Percentiles rank a stretch among this genome's conserved stretches.
These are phyloP conservation scores for Ogataea glucozyma DNA, from an alignment of 805 yeast genomes.

Conservation along the genomic window DNA sequence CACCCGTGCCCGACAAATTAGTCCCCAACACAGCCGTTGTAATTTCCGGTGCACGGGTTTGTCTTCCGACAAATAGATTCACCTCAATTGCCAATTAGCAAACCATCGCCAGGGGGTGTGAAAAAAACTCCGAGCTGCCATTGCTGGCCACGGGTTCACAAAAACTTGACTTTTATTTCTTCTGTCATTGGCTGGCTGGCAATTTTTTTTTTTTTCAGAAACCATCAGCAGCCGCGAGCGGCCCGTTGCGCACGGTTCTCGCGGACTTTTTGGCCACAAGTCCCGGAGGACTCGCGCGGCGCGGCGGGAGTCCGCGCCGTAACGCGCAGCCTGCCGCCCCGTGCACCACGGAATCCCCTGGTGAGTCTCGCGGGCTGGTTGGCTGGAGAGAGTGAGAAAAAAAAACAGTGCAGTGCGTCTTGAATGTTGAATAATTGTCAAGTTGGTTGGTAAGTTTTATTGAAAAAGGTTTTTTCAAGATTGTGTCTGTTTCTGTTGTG, in stretches of 20 bases:
- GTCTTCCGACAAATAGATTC: conserved; percentile 4
- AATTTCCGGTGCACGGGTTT: conserved; percentile 1
- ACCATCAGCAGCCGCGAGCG: not conserved
- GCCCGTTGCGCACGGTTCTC: not conserved
- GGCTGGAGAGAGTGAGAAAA: conserved; percentile 8
- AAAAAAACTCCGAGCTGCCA: conserved; percentile 8
- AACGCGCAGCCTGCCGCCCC: too few relatives aligned
- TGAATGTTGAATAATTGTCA: conserved; percentile 7
- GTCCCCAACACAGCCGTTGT: not conserved
- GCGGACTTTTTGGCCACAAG: conserved; percentile 1
- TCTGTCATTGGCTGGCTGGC: conserved; percentile 22
- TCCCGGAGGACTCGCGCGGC: conserved; percentile 1
- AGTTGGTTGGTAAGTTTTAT: conserved; percentile 1
- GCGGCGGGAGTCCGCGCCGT: too few relatives aligned
- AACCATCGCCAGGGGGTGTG: conserved; percentile 5
- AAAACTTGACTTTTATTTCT: conserved; percentile 24
- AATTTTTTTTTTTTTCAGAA: conserved; percentile 10
- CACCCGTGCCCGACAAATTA: conserved; percentile 16
- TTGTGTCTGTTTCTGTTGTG: conserved; percentile 5
- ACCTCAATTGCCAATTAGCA: conserved; percentile 7
- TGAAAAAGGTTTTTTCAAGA: not conserved
- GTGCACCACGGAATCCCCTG: not conserved
- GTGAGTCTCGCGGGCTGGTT: conserved; percentile 5
- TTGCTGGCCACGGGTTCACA: not conserved
- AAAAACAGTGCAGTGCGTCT: conserved; percentile 6